Evolutionary conservation across 1,284 basidiomycete genomes (phyloP).

Genomic region (Exobasidium rhododendri): DNA sequence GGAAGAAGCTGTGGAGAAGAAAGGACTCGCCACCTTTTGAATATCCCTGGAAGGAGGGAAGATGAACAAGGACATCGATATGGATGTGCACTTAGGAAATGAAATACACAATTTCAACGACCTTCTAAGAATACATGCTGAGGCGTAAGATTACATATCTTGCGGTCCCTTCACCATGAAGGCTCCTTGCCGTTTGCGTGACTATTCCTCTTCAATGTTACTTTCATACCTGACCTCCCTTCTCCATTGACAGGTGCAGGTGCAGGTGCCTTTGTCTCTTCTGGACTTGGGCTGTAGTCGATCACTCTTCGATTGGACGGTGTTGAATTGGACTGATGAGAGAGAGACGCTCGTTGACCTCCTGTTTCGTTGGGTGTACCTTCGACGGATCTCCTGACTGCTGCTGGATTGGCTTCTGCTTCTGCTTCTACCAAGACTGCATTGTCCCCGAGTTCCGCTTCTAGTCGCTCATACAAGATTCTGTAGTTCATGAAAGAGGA

Average conservation of each 20-base stretch:
- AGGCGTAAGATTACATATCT: neutral
- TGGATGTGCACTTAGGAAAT: no score
- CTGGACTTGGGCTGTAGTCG: slow-evolving; percentile 9
- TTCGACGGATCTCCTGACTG: neutral
- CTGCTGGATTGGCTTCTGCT: neutral
- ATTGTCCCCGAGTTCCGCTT: slow-evolving; percentile 22
- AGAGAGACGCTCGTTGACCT: neutral
- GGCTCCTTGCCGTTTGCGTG: slow-evolving; percentile 5
- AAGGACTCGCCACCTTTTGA: slow-evolving; percentile 50
- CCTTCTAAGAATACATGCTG: no score
- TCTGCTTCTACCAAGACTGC: neutral
- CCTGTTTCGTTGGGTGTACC: neutral
- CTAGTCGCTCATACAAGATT: slow-evolving; percentile 47
- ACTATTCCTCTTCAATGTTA: slow-evolving; percentile 6
- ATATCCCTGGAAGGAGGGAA: slow-evolving; percentile 54
- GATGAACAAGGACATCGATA: slow-evolving; percentile 8
- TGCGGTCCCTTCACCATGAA: neutral
- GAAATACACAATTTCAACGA: no score
- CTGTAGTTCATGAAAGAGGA: no score
- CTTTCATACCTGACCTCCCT: slow-evolving; percentile 6
- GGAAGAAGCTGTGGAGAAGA: slow-evolving; percentile 52
- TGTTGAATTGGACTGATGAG: neutral
- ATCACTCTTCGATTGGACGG: neutral
- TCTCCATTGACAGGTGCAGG: neutral
- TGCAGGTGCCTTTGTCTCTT: neutral